phyloP scores from a whole-genome alignment of 345 rosid species.

The Chamaenerion angustifolium region DNA sequence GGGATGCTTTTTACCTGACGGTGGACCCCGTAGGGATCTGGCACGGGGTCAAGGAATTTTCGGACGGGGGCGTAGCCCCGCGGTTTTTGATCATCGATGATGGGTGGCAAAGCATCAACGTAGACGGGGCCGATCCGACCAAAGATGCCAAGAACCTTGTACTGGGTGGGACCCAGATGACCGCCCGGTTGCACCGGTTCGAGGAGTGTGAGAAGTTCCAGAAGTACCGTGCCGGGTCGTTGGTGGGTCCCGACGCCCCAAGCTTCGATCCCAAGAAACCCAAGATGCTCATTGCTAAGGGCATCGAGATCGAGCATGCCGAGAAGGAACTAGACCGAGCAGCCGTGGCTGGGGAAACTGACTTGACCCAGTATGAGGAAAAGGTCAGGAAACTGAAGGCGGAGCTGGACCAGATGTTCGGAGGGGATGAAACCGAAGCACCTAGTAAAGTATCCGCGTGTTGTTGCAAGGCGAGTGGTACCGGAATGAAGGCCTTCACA shows the following conservation, averaged over 20 bases:
- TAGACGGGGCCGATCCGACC: constrained; percentile 32
- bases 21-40: constrained; percentile 70
- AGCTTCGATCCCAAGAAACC: constrained; percentile 47
- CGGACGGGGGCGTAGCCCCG: constrained; percentile 45
- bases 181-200: constrained; percentile 50
- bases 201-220: constrained; percentile 61
- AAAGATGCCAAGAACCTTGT: constrained; percentile 48
- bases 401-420: constrained; percentile 39
- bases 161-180: constrained; percentile 86
- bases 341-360: constrained; percentile 20
- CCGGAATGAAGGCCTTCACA: constrained; percentile 50
- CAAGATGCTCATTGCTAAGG: constrained; percentile 60
- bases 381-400: constrained; percentile 28
- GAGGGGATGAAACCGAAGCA: constrained; percentile 18
- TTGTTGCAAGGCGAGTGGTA: constrained; percentile 14
- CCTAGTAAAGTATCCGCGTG: constrained; percentile 5
- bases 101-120: constrained; percentile 70
- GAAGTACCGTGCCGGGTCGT: constrained; percentile 43
- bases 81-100: constrained; percentile 84
- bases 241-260: constrained; percentile 29
- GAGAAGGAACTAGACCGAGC: constrained; percentile 35
- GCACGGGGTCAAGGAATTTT: constrained; percentile 61
- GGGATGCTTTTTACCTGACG: constrained; percentile 84
- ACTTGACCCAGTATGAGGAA: constrained; percentile 16
- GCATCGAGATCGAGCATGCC: constrained; percentile 52